Conservation (phyloP, 805 yeast species). For the Candida ovalis region DNA sequence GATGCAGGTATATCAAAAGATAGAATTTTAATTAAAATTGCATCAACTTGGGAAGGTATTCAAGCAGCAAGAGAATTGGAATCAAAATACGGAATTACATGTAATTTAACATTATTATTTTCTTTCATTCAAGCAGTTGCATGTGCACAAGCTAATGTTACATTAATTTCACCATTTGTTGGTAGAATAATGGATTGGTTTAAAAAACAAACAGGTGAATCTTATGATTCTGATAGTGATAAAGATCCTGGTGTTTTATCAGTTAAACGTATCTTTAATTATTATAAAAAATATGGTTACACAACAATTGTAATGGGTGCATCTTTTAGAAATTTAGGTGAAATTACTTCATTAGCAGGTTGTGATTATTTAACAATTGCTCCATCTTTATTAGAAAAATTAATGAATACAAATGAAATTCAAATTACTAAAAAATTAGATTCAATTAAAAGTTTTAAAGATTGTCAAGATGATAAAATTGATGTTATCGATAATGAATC, state of each 20-base stretch:
- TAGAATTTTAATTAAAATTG: conserved; percentile 90
- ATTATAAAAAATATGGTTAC: conserved; percentile 95
- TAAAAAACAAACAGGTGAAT: conserved; percentile 88
- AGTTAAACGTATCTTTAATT: conserved; percentile 85
- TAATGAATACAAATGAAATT: conserved; percentile 63
- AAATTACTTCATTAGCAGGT: conserved; percentile 95
- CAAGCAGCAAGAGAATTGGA: conserved; percentile 97
- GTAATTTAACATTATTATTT: conserved; percentile 91
- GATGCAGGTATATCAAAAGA: conserved; percentile 80
- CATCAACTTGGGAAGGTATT: conserved; percentile 99
- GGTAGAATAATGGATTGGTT: conserved; percentile 99
- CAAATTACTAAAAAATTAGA: conserved; percentile 77
- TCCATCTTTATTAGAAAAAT: conserved; percentile 84
- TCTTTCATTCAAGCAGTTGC: conserved; percentile 98
- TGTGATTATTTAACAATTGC: conserved; percentile 94
- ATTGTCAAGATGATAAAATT: conserved; percentile 61
- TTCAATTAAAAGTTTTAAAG: conserved; percentile 48
- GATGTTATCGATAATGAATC: conserved; percentile 81
- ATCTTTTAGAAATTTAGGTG: conserved; percentile 94
- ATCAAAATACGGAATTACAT: conserved; percentile 82
- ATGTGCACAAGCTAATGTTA: conserved; percentile 94
- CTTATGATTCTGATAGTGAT: conserved; percentile 70
- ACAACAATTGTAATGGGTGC: conserved; percentile 99
- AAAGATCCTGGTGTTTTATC: conserved; percentile 95
- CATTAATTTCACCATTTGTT: conserved; percentile 96